phyloP scores from a whole-genome alignment of 2,329 filamentous ascomycete species.

The Cladobotryum protrusum region DNA sequence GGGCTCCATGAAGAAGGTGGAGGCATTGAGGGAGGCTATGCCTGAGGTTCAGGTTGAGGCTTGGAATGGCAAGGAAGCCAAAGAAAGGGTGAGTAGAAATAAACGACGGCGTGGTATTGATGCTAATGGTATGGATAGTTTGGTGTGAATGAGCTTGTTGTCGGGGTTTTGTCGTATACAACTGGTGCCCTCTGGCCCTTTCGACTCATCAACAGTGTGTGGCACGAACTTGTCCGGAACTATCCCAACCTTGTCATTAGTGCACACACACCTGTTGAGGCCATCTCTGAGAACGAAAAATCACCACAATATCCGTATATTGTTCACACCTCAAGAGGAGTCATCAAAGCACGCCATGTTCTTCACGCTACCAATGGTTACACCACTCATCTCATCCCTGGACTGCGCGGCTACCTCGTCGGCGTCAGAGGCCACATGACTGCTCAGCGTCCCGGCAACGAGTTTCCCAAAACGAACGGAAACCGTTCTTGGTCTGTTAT shows the following conservation, averaged over 20 bases:
- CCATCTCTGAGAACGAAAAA: conserved; percentile 15
- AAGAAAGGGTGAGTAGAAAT: conserved; percentile 20
- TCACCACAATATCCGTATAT: conserved; percentile 28
- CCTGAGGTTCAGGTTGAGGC: conserved; percentile 33
- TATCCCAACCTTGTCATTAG: conserved; percentile 32
- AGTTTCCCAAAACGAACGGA: conserved; percentile 25
- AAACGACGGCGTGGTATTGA: background rate
- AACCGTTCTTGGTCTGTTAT: conserved; percentile 45
- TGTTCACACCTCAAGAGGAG: conserved; percentile 40
- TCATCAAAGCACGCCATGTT: conserved; percentile 41
- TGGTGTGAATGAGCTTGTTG: conserved; percentile 27
- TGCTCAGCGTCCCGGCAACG: conserved; percentile 36
- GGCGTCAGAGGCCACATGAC: conserved; percentile 45
- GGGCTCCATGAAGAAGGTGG: conserved; percentile 25
- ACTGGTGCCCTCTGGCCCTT: conserved; percentile 48
- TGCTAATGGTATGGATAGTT: conserved; percentile 21
- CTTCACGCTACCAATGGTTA: conserved; percentile 55
- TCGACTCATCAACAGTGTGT: conserved; percentile 40
- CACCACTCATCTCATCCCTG: conserved; percentile 44
- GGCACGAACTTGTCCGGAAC: conserved; percentile 33
- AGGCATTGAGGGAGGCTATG: conserved; percentile 29
- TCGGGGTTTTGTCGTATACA: conserved; percentile 37
- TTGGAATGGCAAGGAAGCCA: conserved; percentile 29
- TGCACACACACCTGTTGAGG: conserved; percentile 32
- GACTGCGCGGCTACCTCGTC: conserved; percentile 39